A percentile compares a stretch with the other conserved stretches of the same genome.
These are phyloP conservation scores for Yamadazyma friedrichii DNA, from an alignment of 1,139 yeast species.

Conservation along the genomic window DNA sequence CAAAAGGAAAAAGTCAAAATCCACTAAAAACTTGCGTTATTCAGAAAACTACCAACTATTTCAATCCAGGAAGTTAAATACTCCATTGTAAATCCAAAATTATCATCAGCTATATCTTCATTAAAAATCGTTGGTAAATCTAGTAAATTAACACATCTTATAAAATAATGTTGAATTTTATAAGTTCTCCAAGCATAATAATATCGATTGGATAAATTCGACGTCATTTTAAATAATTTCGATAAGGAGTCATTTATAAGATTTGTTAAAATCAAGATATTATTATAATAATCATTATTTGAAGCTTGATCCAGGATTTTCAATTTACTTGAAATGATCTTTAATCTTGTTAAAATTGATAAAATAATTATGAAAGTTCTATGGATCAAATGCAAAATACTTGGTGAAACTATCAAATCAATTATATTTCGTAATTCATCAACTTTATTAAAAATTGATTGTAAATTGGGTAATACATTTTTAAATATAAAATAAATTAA, in stretches of 20 bases:
- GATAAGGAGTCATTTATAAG: neutral
- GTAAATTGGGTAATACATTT: constrained; percentile 1
- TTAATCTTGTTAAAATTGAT: constrained; percentile 5
- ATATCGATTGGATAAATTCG: constrained; percentile 34
- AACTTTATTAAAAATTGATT: neutral
- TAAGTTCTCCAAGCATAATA: constrained; percentile 46
- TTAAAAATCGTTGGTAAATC: constrained; percentile 1
- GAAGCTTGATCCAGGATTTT: too few relatives aligned
- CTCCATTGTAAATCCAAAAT: constrained; percentile 1
- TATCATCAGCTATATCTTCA: neutral
- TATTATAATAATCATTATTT: too few relatives aligned
- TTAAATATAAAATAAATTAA: constrained; percentile 2
- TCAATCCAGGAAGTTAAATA: neutral
- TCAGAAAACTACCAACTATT: too few relatives aligned
- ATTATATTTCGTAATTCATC: constrained; percentile 1
- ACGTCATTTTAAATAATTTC: constrained; percentile 12
- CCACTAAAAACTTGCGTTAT: too few relatives aligned
- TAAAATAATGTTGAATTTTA: constrained; percentile 31
- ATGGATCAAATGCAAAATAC: constrained; percentile 6
- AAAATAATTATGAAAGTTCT: constrained; percentile 1
- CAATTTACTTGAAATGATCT: too few relatives aligned
- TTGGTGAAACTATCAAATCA: constrained; percentile 6
- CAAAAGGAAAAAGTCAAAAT: too few relatives aligned
- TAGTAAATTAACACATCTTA: constrained; percentile 4
- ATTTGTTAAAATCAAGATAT: too few relatives aligned